Percentiles rank a stretch among this genome's conserved stretches.
Evolutionary conservation across 2,329 filamentous ascomycete species (phyloP).

Genomic region (Aotearoamyces nothofagi): DNA sequence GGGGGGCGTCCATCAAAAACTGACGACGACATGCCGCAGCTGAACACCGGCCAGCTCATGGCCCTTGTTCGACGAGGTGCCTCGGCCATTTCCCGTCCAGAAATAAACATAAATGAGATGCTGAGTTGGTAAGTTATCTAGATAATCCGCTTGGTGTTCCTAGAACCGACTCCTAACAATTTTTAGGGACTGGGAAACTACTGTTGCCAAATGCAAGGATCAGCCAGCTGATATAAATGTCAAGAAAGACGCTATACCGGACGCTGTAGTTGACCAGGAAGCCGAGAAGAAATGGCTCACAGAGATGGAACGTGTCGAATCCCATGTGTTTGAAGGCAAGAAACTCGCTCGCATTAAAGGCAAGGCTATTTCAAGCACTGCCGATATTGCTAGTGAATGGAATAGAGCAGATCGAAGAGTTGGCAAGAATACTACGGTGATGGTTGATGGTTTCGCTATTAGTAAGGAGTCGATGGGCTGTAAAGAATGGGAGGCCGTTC

Average conservation of each 20-base stretch:
- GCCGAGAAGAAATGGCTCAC: constrained; percentile 41
- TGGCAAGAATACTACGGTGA: constrained; percentile 41
- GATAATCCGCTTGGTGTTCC: too few relatives aligned
- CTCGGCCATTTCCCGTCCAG: constrained; percentile 32
- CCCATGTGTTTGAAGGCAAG: constrained; percentile 40
- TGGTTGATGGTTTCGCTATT: constrained; percentile 37
- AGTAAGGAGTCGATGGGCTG: constrained; percentile 38
- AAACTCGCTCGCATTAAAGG: constrained; percentile 24
- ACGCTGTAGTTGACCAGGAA: constrained; percentile 22
- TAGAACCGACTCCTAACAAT: constrained; percentile 4
- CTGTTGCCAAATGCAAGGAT: constrained; percentile 36
- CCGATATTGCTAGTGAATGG: constrained; percentile 23
- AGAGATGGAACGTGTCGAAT: constrained; percentile 39
- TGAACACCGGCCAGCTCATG: constrained; percentile 35
- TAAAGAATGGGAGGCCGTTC: constrained; percentile 38
- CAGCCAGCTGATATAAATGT: constrained; percentile 27
- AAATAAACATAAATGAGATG: constrained; percentile 39
- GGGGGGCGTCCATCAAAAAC: constrained; percentile 4
- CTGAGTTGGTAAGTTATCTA: constrained; percentile 26
- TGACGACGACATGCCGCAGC: constrained; percentile 32
- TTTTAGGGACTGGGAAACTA: constrained; percentile 32
- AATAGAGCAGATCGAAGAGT: constrained; percentile 31
- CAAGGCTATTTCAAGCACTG: constrained; percentile 13
- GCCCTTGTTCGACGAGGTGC: constrained; percentile 36
- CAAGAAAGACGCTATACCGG: constrained; percentile 16